phyloP scores from a whole-genome alignment of 768 basidiomycete genomes.

The Naganishia antarctica region DNA sequence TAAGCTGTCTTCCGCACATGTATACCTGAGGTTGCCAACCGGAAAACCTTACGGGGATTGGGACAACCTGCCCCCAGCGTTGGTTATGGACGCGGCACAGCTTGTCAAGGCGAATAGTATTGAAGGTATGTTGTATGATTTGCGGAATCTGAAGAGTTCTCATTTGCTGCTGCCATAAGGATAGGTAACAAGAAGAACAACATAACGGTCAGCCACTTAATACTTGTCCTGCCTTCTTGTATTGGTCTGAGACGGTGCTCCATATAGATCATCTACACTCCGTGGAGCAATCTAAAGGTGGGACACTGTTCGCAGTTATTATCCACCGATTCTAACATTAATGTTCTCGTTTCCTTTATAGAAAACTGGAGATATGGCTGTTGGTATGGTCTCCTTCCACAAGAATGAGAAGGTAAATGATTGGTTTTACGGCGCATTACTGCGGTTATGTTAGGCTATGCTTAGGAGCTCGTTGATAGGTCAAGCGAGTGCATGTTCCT shows the following conservation, averaged over 20 bases:
- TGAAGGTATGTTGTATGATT: conserved; percentile 58
- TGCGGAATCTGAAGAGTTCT: not conserved
- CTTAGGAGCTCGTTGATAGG: conserved; percentile 5
- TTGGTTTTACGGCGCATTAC: too few species aligned
- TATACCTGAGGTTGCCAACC: conserved; percentile 83
- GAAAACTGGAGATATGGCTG: conserved; percentile 98
- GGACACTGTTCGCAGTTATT: conserved; percentile 16
- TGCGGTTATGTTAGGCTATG: too few species aligned
- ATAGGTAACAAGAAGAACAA: conserved; percentile 94
- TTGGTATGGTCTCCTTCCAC: conserved; percentile 93
- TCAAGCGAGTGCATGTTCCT: conserved; percentile 62
- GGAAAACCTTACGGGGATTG: conserved; percentile 60
- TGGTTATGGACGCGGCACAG: conserved; percentile 83
- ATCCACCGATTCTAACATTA: too few species aligned
- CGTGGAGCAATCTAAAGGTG: conserved; percentile 86
- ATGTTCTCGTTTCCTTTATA: conserved; percentile 43
- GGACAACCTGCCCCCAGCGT: conserved; percentile 75
- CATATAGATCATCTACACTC: conserved; percentile 74
- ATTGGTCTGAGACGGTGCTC: not conserved
- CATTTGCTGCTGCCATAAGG: not conserved
- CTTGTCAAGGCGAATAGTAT: conserved; percentile 97
- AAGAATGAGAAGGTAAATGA: conserved; percentile 68
- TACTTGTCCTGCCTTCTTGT: not conserved
- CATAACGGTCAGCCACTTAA: conserved; percentile 54
- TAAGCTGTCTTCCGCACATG: conserved; percentile 83